Base-by-base conservation (phyloP, 1,139 yeast genomes). In the Suhomyces coccinellae region DNA sequence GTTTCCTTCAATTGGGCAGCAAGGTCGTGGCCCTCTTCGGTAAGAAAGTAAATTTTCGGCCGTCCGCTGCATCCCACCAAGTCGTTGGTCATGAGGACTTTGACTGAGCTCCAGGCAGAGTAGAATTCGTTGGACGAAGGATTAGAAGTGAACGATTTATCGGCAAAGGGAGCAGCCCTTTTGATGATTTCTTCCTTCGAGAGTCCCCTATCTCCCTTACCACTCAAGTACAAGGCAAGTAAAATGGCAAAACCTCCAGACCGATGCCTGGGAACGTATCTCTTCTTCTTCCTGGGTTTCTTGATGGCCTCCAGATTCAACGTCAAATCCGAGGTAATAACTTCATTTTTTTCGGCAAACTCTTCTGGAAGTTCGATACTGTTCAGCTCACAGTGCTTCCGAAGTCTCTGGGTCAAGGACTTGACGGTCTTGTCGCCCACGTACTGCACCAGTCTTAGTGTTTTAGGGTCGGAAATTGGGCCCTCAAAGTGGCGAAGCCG, bases 231-330 rank as follows among this genome's bases (percentile, higher is more conserved):
- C 12, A 93, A 64, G 0, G 86, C 85, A 16, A 90, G 53, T 32
- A 93, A 57, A 6, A 93, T 86, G 0, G 95, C 97, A 66, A 87
- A 93, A 0, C 90, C 95, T 0, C 98, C 97, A 0, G 96, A 82
- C 34, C 95, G 69, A 51, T 81, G 82, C 37, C 76, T 74, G 1
- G 99, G 99, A 0, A 91, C 76, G 60, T 88, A 93, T 35, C 65
- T 69, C 46, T 73, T 69, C 44, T 59, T 69, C 46, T 59, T 70
- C 46, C 64, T 61, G 35, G 58, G 61, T 47, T 59, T 33, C 32
- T 39, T 34, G 7, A 29, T 20, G 11, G 40, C 24, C 3, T 36
- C 32, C 8, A 33, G 31, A 17, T 14, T 33, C 9, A 34, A 33
- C 6, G 40, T 38, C n/a, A 14, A 52, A 4, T 38, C 41, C 3